These are phyloP conservation scores for Miscanthus sacchariflorus DNA, from an alignment of 202 grass and related monocot genomes.

Conservation along the genomic window DNA sequence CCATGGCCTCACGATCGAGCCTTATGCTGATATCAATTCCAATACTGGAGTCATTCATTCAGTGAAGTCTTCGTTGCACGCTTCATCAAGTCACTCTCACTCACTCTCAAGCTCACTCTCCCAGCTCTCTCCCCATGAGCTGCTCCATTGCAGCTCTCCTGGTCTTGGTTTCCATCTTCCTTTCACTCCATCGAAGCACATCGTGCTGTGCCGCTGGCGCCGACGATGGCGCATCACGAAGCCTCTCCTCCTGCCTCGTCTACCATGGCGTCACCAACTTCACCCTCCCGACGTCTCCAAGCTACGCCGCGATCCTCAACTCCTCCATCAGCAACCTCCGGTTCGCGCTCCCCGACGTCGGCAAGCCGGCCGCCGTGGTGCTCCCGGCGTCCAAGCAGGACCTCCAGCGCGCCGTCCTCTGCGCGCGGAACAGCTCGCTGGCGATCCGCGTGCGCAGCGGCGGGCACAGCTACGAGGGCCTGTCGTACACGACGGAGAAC, in stretches of 20 bases:
- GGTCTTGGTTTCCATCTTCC: background rate
- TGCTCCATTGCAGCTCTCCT: background rate
- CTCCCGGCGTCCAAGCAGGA: slow-evolving; percentile 37
- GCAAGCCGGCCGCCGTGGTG: slow-evolving; percentile 50
- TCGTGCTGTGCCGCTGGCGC: background rate
- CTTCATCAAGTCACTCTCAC: background rate
- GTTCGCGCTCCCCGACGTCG: slow-evolving; percentile 42
- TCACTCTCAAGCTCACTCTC: background rate
- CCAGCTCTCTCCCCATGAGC: background rate
- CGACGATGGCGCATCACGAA: background rate
- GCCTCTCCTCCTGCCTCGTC: slow-evolving; percentile 58
- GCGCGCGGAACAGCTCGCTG: slow-evolving; percentile 33
- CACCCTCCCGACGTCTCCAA: slow-evolving; percentile 33
- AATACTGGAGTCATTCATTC: background rate
- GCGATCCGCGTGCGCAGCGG: slow-evolving; percentile 65
- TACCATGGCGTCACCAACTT: slow-evolving; percentile 59
- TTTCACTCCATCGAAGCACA: background rate
- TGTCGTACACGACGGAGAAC: slow-evolving; percentile 51
- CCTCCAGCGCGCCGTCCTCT: slow-evolving; percentile 49
- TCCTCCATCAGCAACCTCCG: slow-evolving; percentile 79
- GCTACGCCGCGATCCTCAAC: slow-evolving; percentile 46
- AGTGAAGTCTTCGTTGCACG: background rate
- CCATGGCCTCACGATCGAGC: background rate
- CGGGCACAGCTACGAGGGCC: slow-evolving; percentile 66
- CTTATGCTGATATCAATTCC: background rate